Conservation (phyloP, 2,329 filamentous ascomycete genomes). For the Gaeumannomyces tritici region DNA sequence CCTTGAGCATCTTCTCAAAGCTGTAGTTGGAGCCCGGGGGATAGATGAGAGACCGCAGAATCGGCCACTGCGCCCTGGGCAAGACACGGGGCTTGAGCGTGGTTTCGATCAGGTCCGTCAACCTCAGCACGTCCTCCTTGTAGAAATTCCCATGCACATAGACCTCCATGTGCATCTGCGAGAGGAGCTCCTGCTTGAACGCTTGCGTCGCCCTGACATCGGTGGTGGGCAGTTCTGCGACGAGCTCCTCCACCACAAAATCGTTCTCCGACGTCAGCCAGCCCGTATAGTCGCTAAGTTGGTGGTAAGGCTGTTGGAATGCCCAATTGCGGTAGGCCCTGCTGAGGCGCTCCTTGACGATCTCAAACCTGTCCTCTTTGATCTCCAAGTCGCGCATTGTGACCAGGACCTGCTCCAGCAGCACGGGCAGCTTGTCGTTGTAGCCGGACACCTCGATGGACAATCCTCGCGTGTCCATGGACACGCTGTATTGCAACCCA, state of each 20-base stretch:
- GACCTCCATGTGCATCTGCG: slow-evolving; percentile 79
- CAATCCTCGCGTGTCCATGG: slow-evolving; percentile 61
- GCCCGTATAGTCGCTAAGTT: slow-evolving; percentile 73
- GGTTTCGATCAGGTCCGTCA: slow-evolving; percentile 74
- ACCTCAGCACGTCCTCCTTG: slow-evolving; percentile 81
- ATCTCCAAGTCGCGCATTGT: slow-evolving; percentile 80
- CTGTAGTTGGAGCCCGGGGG: slow-evolving; percentile 75
- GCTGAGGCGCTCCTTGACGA: slow-evolving; percentile 76
- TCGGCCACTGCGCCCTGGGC: slow-evolving; percentile 69
- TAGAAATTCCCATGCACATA: slow-evolving; percentile 88
- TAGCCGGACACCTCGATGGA: slow-evolving; percentile 79
- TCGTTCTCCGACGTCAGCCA: slow-evolving; percentile 71
- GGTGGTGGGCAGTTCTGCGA: slow-evolving; percentile 65
- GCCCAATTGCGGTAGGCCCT: slow-evolving; percentile 79
- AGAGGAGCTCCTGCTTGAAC: slow-evolving; percentile 73
- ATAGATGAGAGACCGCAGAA: slow-evolving; percentile 66
- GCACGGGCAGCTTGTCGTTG: slow-evolving; percentile 88
- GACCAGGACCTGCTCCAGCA: slow-evolving; percentile 79
- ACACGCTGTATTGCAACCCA: slow-evolving; percentile 75
- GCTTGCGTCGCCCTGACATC: slow-evolving; percentile 63
- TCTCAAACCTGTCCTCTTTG: slow-evolving; percentile 78
- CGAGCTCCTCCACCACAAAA: slow-evolving; percentile 71
- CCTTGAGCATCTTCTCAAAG: slow-evolving; percentile 71
- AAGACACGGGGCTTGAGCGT: slow-evolving; percentile 66
- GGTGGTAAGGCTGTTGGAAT: slow-evolving; percentile 79